Evolutionary conservation across 2,329 filamentous ascomycete species (phyloP).

Genomic region (Ilyonectria sp.): DNA sequence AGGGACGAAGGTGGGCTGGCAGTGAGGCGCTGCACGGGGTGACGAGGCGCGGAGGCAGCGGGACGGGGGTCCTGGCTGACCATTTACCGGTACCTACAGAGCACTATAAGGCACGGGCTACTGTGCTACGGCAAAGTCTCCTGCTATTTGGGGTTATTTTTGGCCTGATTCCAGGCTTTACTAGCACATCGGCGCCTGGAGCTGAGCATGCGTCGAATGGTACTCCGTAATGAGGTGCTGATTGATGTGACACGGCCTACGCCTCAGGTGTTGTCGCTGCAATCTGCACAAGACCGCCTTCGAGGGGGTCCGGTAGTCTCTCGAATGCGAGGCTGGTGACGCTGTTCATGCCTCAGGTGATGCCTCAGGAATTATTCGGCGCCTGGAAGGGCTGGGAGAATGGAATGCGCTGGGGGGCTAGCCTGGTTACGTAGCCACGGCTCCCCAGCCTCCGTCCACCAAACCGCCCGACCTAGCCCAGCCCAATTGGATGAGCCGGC

Average conservation of each 20-base stretch:
- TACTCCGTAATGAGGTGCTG: conserved; percentile 6
- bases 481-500: conserved; percentile 8
- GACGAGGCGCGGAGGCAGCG: conserved; percentile 47
- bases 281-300: conserved; percentile 22
- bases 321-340: conserved; percentile 32
- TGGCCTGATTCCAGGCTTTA: not conserved
- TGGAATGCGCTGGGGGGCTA: conserved; percentile 10
- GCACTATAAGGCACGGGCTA: conserved; percentile 8
- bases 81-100: conserved; percentile 26
- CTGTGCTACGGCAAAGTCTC: conserved; percentile 10
- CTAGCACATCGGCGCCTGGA: not conserved
- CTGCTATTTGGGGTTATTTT: conserved; percentile 20
- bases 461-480: not conserved
- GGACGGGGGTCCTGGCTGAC: conserved; percentile 37
- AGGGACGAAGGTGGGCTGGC: conserved; percentile 35
- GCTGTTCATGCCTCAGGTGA: conserved; percentile 30
- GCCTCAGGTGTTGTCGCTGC: conserved; percentile 21
- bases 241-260: conserved; percentile 23
- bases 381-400: conserved; percentile 4
- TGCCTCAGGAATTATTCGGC: conserved; percentile 31
- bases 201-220: conserved; percentile 13
- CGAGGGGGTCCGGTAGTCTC: conserved; percentile 16
- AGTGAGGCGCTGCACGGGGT: conserved; percentile 48
- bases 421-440: conserved; percentile 15
- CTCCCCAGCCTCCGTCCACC: conserved; percentile 8